phyloP scores from a whole-genome alignment of 192 early-diverging fungal species.

The Rhizophlyctis rosea region DNA sequence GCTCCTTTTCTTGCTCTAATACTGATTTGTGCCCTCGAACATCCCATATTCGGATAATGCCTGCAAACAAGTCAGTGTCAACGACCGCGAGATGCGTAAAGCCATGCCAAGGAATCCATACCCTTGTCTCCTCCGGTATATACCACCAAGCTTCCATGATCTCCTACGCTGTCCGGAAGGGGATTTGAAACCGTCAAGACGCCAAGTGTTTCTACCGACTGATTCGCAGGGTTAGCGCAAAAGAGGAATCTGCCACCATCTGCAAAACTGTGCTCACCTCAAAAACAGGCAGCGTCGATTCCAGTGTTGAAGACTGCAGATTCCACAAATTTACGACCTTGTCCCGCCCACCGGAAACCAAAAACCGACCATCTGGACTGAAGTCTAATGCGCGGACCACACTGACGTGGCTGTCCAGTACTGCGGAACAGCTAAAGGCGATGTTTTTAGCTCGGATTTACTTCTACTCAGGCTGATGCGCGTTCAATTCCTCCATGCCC shows the following conservation, averaged over 20 bases:
- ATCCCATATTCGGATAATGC: slow-evolving; percentile 84
- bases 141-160: slow-evolving; percentile 51
- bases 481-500: too few species aligned
- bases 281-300: slow-evolving; percentile 81
- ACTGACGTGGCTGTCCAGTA: slow-evolving; percentile 82
- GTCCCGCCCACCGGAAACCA: slow-evolving; percentile 87
- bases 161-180: not conserved
- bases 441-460: not conserved
- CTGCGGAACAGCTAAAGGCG: slow-evolving; percentile 56
- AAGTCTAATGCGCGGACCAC: slow-evolving; percentile 89
- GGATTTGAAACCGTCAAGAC: slow-evolving; percentile 47
- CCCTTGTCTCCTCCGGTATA: slow-evolving; percentile 87
- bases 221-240: too few species aligned
- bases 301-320: slow-evolving; percentile 56
- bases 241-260: not conserved
- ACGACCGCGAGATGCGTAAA: too few species aligned
- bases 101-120: slow-evolving; percentile 13
- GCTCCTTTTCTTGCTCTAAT: slow-evolving; percentile 62
- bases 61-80: slow-evolving; percentile 18
- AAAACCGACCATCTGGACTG: slow-evolving; percentile 59
- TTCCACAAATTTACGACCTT: slow-evolving; percentile 90
- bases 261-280: slow-evolving; percentile 43
- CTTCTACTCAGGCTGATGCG: too few species aligned
- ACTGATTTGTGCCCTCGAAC: slow-evolving; percentile 67
- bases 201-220: slow-evolving; percentile 80